phyloP scores from a whole-genome alignment of 345 rosid genomes.

The Boechera stricta region DNA sequence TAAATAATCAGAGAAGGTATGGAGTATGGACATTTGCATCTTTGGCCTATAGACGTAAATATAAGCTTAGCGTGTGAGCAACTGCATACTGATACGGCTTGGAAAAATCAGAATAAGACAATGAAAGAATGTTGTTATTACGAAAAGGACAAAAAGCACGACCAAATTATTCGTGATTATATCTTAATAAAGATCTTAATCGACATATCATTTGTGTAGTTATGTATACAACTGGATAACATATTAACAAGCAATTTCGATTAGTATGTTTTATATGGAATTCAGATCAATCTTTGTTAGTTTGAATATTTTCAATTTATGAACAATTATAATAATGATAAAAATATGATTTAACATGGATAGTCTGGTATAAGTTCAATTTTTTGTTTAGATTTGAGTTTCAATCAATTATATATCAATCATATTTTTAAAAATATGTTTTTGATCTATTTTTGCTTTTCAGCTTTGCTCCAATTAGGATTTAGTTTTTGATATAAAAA shows the following conservation, averaged over 20 bases:
- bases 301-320: too few relatives aligned
- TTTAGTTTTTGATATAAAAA: not conserved
- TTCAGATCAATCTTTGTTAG: not conserved
- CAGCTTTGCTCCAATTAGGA: too few relatives aligned
- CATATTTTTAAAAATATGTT: too few relatives aligned
- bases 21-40: conserved; percentile 3
- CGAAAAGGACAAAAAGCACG: conserved; percentile 32
- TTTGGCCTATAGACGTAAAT: conserved; percentile 14
- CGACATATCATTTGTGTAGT: not conserved
- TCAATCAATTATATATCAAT: not conserved
- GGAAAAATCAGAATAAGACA: conserved; percentile 27
- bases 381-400: too few relatives aligned
- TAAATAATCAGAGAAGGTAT: conserved; percentile 1
- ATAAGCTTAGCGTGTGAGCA: conserved; percentile 42
- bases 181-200: not conserved
- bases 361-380: not conserved
- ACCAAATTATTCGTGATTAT: conserved; percentile 1
- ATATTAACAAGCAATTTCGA: not conserved
- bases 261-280: not conserved
- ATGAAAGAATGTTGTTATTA: conserved; percentile 28
- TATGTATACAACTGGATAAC: not conserved
- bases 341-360: too few relatives aligned
- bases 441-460: too few relatives aligned
- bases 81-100: conserved; percentile 31
- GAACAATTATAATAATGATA: too few relatives aligned